These are phyloP conservation scores for Apiotrichum gamsii DNA, from an alignment of 1,284 basidiomycete species.

Conservation along the genomic window DNA sequence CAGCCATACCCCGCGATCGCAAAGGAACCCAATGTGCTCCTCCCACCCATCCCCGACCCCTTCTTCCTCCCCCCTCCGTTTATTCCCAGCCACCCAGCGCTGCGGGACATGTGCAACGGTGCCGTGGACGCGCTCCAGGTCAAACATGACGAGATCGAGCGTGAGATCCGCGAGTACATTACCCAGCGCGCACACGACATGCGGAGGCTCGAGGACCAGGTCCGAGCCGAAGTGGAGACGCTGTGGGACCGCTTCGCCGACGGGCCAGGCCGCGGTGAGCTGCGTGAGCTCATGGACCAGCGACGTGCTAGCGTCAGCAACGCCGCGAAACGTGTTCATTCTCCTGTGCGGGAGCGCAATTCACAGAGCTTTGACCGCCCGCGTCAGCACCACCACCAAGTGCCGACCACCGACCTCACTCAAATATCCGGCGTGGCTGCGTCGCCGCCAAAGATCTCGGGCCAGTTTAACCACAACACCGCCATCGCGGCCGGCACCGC, in stretches of 20 bases:
- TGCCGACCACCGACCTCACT: conserved; percentile 5
- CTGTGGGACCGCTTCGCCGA: conserved; percentile 39
- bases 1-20: conserved; percentile 10
- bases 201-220: conserved; percentile 33
- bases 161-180: conserved; percentile 37
- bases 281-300: background rate
- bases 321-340: too few species aligned
- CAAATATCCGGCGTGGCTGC: conserved; percentile 2
- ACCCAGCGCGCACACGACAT: conserved; percentile 30
- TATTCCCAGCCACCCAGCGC: conserved; percentile 46
- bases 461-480: conserved; percentile 9
- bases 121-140: conserved; percentile 32
- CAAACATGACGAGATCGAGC: conserved; percentile 28
- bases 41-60: conserved; percentile 39
- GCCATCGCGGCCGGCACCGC: background rate
- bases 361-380: background rate
- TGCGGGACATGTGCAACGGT: conserved; percentile 37
- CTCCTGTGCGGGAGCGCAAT: too few species aligned
- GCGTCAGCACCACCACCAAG: background rate
- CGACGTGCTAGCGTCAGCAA: conserved; percentile 5
- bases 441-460: background rate
- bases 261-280: conserved; percentile 25
- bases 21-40: background rate
- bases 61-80: conserved; percentile 49
- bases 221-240: conserved; percentile 40